Evolutionary conservation across 1,139 yeast species (phyloP).

Genomic region (Suhomyces terraborum): DNA sequence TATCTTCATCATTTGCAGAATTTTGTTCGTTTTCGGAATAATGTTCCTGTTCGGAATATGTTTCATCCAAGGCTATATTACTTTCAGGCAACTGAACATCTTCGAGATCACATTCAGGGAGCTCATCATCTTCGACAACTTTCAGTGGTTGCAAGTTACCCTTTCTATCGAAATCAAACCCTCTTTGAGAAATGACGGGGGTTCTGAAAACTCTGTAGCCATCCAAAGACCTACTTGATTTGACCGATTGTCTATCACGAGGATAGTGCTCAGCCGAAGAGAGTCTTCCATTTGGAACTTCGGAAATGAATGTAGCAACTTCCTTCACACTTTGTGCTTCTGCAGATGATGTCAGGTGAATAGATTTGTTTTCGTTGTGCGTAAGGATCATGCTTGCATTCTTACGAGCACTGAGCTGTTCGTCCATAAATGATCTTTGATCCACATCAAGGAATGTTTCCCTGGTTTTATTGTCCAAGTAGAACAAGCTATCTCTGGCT

Average conservation of each 20-base stretch:
- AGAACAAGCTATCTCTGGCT: slow-evolving; percentile 19
- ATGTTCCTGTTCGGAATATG: neutral
- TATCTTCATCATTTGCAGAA: slow-evolving; percentile 13
- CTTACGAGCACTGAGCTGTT: slow-evolving; percentile 10
- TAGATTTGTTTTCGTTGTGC: slow-evolving; percentile 10
- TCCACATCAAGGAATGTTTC: slow-evolving; percentile 19
- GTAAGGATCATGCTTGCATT: slow-evolving; percentile 8
- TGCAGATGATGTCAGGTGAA: slow-evolving; percentile 3
- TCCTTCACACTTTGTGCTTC: slow-evolving; percentile 9
- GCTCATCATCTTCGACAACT: slow-evolving; percentile 13
- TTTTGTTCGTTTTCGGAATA: neutral
- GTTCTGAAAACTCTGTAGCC: slow-evolving; percentile 11
- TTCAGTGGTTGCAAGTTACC: neutral
- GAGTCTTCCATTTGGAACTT: slow-evolving; percentile 1
- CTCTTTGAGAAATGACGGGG: slow-evolving; percentile 7
- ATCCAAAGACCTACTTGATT: slow-evolving; percentile 1
- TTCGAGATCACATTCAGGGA: slow-evolving; percentile 21
- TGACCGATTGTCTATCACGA: slow-evolving; percentile 1
- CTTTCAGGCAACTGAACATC: slow-evolving; percentile 14
- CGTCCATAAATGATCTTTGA: slow-evolving; percentile 14
- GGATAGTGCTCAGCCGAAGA: neutral
- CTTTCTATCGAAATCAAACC: slow-evolving; percentile 1
- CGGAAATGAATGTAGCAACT: slow-evolving; percentile 8
- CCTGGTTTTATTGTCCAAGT: slow-evolving; percentile 19
- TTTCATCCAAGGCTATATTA: slow-evolving; percentile 1